Conservation (phyloP, 345 rosid genomes). For the Citrus sinensis region DNA sequence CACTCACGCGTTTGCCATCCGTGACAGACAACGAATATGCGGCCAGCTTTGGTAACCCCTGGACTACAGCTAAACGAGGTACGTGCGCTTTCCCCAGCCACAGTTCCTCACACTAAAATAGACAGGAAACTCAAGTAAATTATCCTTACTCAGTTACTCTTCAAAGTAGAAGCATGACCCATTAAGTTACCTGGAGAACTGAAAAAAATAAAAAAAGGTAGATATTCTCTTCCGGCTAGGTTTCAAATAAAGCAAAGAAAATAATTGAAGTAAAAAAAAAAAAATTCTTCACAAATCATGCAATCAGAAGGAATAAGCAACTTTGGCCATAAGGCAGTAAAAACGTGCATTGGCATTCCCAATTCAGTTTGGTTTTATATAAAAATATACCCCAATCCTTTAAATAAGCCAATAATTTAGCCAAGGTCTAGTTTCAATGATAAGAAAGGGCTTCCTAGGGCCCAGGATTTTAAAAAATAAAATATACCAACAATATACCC, state of each 20-base stretch:
- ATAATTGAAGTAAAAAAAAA: neutral
- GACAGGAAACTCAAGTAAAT: conserved; percentile 2
- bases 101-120: conserved; percentile 45
- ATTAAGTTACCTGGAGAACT: no score
- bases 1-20: conserved; percentile 54
- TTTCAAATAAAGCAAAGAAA: neutral
- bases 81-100: conserved; percentile 61
- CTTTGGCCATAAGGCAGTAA: neutral
- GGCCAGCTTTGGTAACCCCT: conserved; percentile 47
- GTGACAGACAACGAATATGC: conserved; percentile 52
- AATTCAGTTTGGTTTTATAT: neutral
- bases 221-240: neutral
- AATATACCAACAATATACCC: no score
- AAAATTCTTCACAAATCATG: neutral
- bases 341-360: neutral
- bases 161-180: neutral
- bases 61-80: conserved; percentile 45
- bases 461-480: no score
- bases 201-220: neutral
- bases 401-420: no score
- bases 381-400: no score
- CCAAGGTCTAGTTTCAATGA: no score
- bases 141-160: neutral
- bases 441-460: no score
- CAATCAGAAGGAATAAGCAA: neutral